Evolutionary conservation across 2,329 filamentous ascomycete species (phyloP).

Genomic region (Purpureocillium takamizusanense): DNA sequence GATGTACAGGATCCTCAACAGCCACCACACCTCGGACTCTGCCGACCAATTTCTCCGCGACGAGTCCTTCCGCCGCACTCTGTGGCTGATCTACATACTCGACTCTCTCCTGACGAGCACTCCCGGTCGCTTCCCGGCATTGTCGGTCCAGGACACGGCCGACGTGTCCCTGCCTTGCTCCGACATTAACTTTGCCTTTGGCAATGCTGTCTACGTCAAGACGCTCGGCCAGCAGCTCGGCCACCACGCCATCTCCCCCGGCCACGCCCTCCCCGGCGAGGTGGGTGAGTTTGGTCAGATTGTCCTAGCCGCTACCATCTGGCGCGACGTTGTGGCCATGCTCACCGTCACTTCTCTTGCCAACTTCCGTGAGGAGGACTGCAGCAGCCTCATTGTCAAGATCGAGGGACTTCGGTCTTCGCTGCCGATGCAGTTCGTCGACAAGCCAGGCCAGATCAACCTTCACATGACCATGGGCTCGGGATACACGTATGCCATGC

Average conservation of each 20-base stretch:
- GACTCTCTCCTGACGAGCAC: conserved; percentile 55
- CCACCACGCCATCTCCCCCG: conserved; percentile 22
- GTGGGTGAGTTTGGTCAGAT: conserved; percentile 55
- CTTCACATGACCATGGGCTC: conserved; percentile 57
- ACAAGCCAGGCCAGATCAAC: conserved; percentile 52
- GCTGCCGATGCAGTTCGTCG: conserved; percentile 49
- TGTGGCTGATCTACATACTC: conserved; percentile 55
- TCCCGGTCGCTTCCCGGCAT: conserved; percentile 47
- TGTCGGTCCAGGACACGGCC: conserved; percentile 44
- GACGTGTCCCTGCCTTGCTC: conserved; percentile 49
- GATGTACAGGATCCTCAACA: conserved; percentile 53
- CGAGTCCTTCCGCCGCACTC: conserved; percentile 50
- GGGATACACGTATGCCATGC: conserved; percentile 53
- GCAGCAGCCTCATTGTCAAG: conserved; percentile 39
- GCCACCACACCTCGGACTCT: conserved; percentile 40
- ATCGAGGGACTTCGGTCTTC: conserved; percentile 46
- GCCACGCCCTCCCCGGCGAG: conserved; percentile 34
- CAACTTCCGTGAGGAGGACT: conserved; percentile 45
- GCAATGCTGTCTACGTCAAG: conserved; percentile 48
- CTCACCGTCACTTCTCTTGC: conserved; percentile 43
- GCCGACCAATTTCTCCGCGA: conserved; percentile 52
- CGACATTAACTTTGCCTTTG: conserved; percentile 55
- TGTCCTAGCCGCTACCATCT: conserved; percentile 50
- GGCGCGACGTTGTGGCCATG: conserved; percentile 54
- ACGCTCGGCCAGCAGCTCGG: conserved; percentile 38